Evolutionary conservation across 805 yeast species (phyloP).

Genomic region (Wickerhamomyces subpelliculosus): DNA sequence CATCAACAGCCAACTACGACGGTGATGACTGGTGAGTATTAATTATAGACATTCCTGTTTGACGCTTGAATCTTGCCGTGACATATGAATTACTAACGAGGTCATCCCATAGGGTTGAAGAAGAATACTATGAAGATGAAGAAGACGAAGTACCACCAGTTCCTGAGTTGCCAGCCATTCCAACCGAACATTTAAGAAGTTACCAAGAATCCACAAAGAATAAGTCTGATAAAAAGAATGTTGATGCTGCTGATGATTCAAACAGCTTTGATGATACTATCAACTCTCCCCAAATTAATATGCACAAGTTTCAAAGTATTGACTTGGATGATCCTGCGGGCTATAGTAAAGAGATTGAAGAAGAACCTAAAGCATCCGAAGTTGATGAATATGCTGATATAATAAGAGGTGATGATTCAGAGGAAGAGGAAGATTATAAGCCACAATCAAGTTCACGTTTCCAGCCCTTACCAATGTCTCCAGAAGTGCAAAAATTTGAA

Average conservation of each 20-base stretch:
- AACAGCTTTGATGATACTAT: conserved; percentile 1
- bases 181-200: background rate
- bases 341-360: conserved; percentile 2
- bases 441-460: conserved; percentile 8
- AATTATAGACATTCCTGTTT: background rate
- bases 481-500: background rate
- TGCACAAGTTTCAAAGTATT: conserved; percentile 13
- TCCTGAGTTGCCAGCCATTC: conserved; percentile 2
- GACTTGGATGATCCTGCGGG: conserved; percentile 14
- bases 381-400: conserved; percentile 9
- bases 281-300: conserved; percentile 4
- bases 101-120: conserved; percentile 11
- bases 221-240: background rate
- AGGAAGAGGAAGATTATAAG: conserved; percentile 17
- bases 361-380: background rate
- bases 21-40: conserved; percentile 33
- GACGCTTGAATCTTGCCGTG: background rate
- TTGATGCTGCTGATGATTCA: background rate
- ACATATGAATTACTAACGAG: conserved; percentile 1
- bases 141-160: background rate
- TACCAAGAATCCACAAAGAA: background rate
- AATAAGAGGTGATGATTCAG: conserved; percentile 9
- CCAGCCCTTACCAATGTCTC: conserved; percentile 2
- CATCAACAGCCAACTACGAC: conserved; percentile 31
- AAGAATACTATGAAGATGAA: conserved; percentile 8